Conservation (phyloP, 805 yeast genomes). For the Hanseniaspora osmophila region DNA sequence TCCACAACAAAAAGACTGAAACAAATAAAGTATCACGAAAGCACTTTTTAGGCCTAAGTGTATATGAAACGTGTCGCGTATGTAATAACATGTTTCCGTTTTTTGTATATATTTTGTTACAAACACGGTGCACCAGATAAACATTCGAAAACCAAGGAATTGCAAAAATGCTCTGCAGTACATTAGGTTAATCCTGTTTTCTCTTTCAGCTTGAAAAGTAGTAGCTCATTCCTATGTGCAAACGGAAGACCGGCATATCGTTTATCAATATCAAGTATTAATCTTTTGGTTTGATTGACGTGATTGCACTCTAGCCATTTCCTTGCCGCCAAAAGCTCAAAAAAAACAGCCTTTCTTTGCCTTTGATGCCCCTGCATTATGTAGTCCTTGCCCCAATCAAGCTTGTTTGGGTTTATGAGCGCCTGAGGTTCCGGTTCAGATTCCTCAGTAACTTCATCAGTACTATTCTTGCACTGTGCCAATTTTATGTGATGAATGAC, state of each 20-base stretch:
- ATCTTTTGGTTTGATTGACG: conserved; percentile 3
- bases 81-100: too few relatives aligned
- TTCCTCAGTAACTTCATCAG: neutral
- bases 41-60: too few relatives aligned
- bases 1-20: neutral
- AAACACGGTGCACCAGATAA: too few relatives aligned
- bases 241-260: conserved; percentile 3
- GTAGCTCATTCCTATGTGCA: conserved; percentile 10
- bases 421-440: neutral
- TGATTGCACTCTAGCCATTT: conserved; percentile 40
- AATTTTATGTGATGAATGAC: conserved; percentile 16
- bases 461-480: conserved; percentile 10
- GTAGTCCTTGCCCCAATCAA: conserved; percentile 15
- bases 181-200: neutral
- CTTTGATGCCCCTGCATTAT: conserved; percentile 43
- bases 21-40: too few relatives aligned
- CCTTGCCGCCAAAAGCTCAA: conserved; percentile 60
- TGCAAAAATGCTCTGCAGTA: too few relatives aligned
- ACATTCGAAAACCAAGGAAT: too few relatives aligned
- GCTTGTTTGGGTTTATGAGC: conserved; percentile 7
- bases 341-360: conserved; percentile 58
- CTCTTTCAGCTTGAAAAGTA: neutral
- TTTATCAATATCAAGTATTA: neutral
- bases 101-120: too few relatives aligned
- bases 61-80: too few relatives aligned